Base-by-base conservation (phyloP, 2,329 filamentous ascomycete species). In the Myriosclerotinia scirpicola region DNA sequence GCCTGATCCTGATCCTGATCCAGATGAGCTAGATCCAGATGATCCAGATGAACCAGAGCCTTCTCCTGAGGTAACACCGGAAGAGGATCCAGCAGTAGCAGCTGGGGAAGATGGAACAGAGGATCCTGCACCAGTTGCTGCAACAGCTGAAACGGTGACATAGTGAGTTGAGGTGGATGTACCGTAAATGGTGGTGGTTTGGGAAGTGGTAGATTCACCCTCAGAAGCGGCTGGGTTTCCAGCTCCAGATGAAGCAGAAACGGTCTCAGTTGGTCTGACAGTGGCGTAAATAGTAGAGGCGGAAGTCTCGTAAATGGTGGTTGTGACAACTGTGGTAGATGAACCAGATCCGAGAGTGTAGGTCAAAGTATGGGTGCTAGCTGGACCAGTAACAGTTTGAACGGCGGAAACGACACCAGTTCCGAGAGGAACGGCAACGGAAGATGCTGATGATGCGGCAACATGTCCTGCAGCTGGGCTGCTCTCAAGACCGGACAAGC, bases 271-370 rank as follows among this genome's bases (percentile, higher is more conserved):
- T 56, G 64, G 54, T 17, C 62, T 44, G 7, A 69, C 26, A 53
- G 74, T 76, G 17, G 71, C 70, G 60, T 73, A 74, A 22, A 73
- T 68, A 22, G 73, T 72, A 3, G 52, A 64, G 12, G 76, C 78
- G 67, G 75, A 64, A 69, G 80, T 80, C 71, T 78, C 74, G 73
- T 79, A 71, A 70, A 79, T 74, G 68, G 80, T 82, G 68, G 79
- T 76, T 62, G 75, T 80, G 68, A 84, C 74, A 66, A 80, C 78
- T 73, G 80, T 81, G 69, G 78, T 81, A 69, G 73, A 80, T 62
- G 76, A 75, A 71, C 78, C 75, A 67, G 73, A 68, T 70, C 77
- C 75, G 67, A 79, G 70, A 70, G 80, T 80, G 73, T 80, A 79
- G 68, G 79, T 78, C 40, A 82, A 74, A 54, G 70, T 70, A 62